phyloP scores from a whole-genome alignment of 257 asterid genomes.

The Rehmannia glutinosa region DNA sequence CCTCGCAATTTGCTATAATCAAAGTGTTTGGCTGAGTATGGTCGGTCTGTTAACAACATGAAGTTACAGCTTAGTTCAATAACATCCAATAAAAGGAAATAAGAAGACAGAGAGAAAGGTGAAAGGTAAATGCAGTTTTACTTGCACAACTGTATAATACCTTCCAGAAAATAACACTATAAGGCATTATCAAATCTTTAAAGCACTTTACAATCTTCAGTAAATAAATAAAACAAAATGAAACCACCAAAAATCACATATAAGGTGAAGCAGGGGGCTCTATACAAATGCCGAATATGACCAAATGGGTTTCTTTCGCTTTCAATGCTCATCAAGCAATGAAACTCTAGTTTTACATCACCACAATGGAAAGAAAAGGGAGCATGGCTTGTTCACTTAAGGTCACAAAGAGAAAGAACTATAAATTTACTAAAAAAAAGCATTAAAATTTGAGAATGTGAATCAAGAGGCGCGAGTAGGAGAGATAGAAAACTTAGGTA shows the following conservation, averaged over 20 bases:
- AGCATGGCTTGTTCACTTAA: background rate
- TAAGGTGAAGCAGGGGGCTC: background rate
- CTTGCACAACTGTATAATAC: background rate
- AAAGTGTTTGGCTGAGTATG: conserved; percentile 91
- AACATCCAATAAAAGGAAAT: background rate
- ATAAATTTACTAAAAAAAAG: background rate
- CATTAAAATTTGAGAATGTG: background rate
- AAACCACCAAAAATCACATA: background rate
- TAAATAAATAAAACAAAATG: background rate
- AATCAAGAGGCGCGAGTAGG: conserved; percentile 4
- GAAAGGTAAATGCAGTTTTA: background rate
- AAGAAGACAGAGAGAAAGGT: background rate
- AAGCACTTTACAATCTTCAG: background rate
- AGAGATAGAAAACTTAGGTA: background rate
- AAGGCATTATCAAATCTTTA: background rate
- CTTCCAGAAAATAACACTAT: background rate
- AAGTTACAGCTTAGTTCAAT: conserved; percentile 13
- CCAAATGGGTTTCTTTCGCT: background rate
- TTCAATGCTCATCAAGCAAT: background rate
- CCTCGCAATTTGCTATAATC: conserved; percentile 88
- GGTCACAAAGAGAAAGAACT: background rate
- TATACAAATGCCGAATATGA: background rate
- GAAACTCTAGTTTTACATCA: background rate
- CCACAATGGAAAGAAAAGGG: background rate
- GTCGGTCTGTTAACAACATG: conserved; percentile 59